A percentile compares a stretch with the other conserved stretches of the same genome.
Conservation (phyloP, 345 rosid genomes). For the Citrus hindsii region DNA sequence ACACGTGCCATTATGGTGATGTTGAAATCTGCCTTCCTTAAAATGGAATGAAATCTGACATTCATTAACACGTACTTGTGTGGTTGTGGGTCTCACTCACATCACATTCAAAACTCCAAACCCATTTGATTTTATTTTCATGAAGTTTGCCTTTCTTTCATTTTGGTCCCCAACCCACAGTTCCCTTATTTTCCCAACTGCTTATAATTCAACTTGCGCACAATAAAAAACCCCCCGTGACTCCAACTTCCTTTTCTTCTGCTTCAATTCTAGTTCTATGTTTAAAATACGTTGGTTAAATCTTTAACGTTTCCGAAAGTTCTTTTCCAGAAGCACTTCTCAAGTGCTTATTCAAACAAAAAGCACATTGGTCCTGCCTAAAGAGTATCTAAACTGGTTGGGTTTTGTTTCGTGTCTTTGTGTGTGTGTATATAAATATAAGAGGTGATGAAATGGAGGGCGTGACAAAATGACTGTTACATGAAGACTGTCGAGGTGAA, state of each 20-base stretch:
- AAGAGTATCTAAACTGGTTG: background rate
- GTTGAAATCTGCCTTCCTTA: slow-evolving; percentile 38
- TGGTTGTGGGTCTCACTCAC: slow-evolving; percentile 5
- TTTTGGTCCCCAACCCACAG: slow-evolving; percentile 12
- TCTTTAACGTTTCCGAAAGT: no score
- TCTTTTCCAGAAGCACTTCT: no score
- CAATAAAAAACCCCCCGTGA: no score
- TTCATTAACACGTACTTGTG: background rate
- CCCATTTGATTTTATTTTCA: background rate
- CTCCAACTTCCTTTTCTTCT: background rate
- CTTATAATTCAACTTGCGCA: background rate
- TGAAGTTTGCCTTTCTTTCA: background rate
- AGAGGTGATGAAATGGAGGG: background rate
- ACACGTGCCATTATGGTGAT: slow-evolving; percentile 42
- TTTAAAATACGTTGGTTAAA: background rate
- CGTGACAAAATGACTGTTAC: background rate
- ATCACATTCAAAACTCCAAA: background rate
- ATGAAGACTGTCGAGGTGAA: background rate
- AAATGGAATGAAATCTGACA: slow-evolving; percentile 34
- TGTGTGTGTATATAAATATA: no score
- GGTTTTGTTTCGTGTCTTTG: background rate
- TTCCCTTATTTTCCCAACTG: background rate
- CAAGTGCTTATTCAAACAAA: no score
- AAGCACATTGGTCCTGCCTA: background rate
- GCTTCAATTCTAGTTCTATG: background rate